Conservation (phyloP, 345 rosid species). For the Melastoma malabathricum region DNA sequence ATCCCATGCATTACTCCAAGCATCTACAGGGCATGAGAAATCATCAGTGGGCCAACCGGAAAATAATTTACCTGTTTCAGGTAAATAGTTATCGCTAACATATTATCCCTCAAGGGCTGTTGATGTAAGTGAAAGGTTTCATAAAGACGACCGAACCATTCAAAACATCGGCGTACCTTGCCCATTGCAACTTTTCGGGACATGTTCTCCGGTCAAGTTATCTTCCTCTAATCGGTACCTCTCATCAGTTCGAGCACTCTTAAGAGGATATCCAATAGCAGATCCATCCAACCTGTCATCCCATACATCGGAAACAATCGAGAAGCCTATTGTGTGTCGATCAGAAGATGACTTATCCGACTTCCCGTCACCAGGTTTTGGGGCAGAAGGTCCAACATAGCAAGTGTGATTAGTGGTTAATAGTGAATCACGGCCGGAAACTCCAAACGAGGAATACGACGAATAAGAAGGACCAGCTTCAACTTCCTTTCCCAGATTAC, state of each 20-base stretch:
- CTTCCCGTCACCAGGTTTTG: background rate
- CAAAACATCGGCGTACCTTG: background rate
- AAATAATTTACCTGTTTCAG: no score
- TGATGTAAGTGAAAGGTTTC: background rate
- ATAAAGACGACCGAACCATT: background rate
- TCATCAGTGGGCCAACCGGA: no score
- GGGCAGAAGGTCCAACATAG: background rate
- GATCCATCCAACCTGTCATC: background rate
- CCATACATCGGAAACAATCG: background rate
- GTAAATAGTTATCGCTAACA: background rate
- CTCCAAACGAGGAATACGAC: background rate
- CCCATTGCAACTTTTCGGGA: background rate
- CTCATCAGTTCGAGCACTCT: background rate
- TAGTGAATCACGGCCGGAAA: background rate
- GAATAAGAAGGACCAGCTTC: background rate
- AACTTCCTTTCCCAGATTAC: no score
- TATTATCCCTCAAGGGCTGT: background rate
- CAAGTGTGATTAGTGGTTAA: background rate
- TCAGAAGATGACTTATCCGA: constrained; percentile 1
- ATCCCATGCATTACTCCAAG: no score
- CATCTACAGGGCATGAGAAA: no score
- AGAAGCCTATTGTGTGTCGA: background rate
- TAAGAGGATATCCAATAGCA: background rate
- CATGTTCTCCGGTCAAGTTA: background rate
- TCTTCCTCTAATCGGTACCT: background rate